Conservation (phyloP, 495 filamentous ascomycete genomes). For the Aspergillus baeticus region DNA sequence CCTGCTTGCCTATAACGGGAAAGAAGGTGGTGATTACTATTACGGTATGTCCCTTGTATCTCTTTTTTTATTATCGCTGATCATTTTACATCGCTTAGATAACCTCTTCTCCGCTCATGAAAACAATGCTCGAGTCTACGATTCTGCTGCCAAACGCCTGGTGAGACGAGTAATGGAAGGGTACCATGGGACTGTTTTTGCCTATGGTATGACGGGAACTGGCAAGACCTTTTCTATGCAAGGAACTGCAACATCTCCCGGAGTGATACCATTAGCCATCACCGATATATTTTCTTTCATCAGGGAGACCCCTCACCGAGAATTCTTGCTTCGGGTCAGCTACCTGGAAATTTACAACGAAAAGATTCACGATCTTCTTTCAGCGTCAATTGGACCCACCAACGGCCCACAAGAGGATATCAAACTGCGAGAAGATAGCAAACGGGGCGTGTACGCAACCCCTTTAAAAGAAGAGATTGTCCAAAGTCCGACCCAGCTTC, state of each 20-base stretch:
- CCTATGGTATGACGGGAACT: conserved; percentile 98
- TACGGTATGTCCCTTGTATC: too few relatives aligned
- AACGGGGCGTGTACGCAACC: conserved; percentile 93
- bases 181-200: conserved; percentile 97
- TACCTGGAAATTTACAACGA: conserved; percentile 99
- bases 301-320: conserved; percentile 89
- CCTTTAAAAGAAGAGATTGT: conserved; percentile 98
- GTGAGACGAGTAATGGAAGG: conserved; percentile 98
- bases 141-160: conserved; percentile 86
- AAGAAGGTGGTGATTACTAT: conserved; percentile 87
- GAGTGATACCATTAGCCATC: conserved; percentile 95
- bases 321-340: conserved; percentile 94
- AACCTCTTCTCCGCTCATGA: conserved; percentile 94
- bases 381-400: conserved; percentile 58
- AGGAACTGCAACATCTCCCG: conserved; percentile 92
- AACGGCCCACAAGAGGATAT: conserved; percentile 76
- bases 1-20: conserved; percentile 77
- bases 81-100: too few relatives aligned
- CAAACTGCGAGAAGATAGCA: conserved; percentile 92
- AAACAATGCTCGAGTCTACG: conserved; percentile 91
- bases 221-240: conserved; percentile 99
- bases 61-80: too few relatives aligned
- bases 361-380: conserved; percentile 90
- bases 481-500: conserved; percentile 91
- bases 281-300: conserved; percentile 99